A percentile compares a stretch with the other conserved stretches of the same genome.
Evolutionary conservation across 106 monocot species (phyloP).

Genomic region (Dioscorea dumetorum): DNA sequence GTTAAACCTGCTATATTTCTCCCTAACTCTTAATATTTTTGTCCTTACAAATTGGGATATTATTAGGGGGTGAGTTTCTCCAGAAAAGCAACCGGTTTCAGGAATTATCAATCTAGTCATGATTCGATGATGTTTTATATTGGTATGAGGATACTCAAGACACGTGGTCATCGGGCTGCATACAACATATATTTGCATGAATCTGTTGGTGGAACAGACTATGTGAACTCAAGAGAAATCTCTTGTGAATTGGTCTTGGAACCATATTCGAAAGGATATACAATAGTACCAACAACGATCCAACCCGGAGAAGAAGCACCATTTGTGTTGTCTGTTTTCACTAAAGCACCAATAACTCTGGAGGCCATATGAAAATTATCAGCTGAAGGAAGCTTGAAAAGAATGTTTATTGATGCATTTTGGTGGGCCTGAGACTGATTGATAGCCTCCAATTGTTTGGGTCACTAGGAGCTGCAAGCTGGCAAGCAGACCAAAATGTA

Average conservation of each 20-base stretch:
- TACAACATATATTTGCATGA: constrained; percentile 99
- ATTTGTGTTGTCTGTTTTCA: constrained; percentile 95
- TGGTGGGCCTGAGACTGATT: constrained; percentile 2
- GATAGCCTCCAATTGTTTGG: constrained; percentile 8
- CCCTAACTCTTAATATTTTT: neutral
- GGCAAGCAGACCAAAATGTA: constrained; percentile 2
- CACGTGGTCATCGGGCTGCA: constrained; percentile 82
- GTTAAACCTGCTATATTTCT: neutral
- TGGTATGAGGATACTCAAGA: constrained; percentile 96
- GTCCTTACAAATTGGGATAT: neutral
- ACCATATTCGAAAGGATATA: constrained; percentile 90
- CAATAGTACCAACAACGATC: constrained; percentile 94
- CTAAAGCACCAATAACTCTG: constrained; percentile 73
- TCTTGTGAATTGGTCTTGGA: constrained; percentile 95
- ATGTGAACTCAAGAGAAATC: constrained; percentile 98
- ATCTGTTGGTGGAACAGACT: constrained; percentile 95
- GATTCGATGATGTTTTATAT: constrained; percentile 93
- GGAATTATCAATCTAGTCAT: constrained; percentile 87
- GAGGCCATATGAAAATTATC: constrained; percentile 48
- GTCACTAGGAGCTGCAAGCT: neutral
- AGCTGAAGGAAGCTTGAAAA: neutral
- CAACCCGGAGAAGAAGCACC: constrained; percentile 99
- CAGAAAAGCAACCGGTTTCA: constrained; percentile 67
- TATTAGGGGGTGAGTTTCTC: constrained; percentile 89
- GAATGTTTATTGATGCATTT: constrained; percentile 8